phyloP scores from a whole-genome alignment of 345 rosid genomes.

The Draba incana region DNA sequence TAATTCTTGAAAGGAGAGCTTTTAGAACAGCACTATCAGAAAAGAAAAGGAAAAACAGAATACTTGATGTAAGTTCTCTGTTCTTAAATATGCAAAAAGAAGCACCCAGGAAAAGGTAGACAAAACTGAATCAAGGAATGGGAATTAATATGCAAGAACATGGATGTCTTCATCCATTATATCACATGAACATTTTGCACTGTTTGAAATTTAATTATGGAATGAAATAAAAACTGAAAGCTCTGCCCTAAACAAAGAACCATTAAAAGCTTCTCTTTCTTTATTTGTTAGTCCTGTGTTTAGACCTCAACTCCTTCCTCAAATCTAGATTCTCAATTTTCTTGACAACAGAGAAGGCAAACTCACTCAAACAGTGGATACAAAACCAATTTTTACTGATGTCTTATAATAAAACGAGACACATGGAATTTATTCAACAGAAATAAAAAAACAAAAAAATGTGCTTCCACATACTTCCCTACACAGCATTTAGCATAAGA shows the following conservation, averaged over 20 bases:
- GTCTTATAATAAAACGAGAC: slow-evolving; percentile 5
- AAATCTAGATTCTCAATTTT: slow-evolving; percentile 8
- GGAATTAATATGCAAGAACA: slow-evolving; percentile 9
- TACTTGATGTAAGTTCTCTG: slow-evolving; percentile 18
- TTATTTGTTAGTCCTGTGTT: not conserved
- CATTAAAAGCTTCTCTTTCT: slow-evolving; percentile 8
- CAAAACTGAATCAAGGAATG: slow-evolving; percentile 16
- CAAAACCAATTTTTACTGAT: slow-evolving; percentile 14
- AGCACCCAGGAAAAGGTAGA: not conserved
- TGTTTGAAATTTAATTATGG: slow-evolving; percentile 10
- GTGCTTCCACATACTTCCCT: slow-evolving; percentile 2
- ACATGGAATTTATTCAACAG: not conserved
- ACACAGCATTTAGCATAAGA: not conserved
- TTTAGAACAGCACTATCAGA: slow-evolving; percentile 62
- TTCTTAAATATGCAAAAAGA: slow-evolving; percentile 7
- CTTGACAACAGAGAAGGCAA: slow-evolving; percentile 8
- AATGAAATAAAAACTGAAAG: slow-evolving; percentile 19
- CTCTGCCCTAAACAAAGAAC: not conserved
- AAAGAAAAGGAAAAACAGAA: slow-evolving; percentile 32
- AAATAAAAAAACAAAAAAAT: not conserved
- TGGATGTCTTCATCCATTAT: slow-evolving; percentile 5
- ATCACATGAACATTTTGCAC: slow-evolving; percentile 17
- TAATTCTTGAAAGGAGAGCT: slow-evolving; percentile 72
- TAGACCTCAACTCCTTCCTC: slow-evolving; percentile 8
- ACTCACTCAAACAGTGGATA: slow-evolving; percentile 2